Conservation (phyloP, 208 protist genomes). For the Endotrypanum monterogeii region DNA sequence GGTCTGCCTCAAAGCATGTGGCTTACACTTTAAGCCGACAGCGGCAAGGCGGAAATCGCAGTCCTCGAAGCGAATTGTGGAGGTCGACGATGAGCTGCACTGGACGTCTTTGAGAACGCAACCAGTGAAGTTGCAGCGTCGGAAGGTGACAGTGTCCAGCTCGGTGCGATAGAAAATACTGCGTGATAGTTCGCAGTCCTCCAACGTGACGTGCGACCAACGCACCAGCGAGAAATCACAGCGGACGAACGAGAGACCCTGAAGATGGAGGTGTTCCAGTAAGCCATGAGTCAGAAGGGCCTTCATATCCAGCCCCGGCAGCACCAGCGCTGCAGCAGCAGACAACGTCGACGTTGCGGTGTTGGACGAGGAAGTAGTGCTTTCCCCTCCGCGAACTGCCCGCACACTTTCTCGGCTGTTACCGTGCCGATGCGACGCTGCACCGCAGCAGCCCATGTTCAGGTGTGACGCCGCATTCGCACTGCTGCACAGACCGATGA, state of each 20-base stretch:
- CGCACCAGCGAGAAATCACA: conserved; percentile 61
- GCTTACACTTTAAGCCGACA: conserved; percentile 32
- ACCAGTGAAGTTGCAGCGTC: conserved; percentile 61
- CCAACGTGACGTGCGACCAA: conserved; percentile 39
- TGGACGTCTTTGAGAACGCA: conserved; percentile 46
- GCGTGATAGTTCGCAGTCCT: conserved; percentile 58
- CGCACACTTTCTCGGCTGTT: background rate
- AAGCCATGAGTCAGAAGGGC: conserved; percentile 47
- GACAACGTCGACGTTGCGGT: conserved; percentile 14
- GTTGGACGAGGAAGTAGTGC: background rate
- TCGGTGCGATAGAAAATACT: conserved; percentile 53
- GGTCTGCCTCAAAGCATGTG: background rate
- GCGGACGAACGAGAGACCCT: conserved; percentile 39
- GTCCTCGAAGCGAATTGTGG: conserved; percentile 42
- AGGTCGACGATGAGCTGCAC: conserved; percentile 3
- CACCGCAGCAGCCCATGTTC: background rate
- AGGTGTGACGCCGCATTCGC: background rate
- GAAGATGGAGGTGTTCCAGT: conserved; percentile 34
- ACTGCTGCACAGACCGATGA: conserved; percentile 17
- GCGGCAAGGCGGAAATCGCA: conserved; percentile 61
- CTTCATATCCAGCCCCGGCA: conserved; percentile 67
- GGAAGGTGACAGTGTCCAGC: conserved; percentile 47
- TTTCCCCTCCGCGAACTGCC: background rate
- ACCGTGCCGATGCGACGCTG: background rate
- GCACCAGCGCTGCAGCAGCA: conserved; percentile 39